Evolutionary conservation across 2,329 filamentous ascomycete genomes (phyloP), one percentile per base, ranked within the genome.

Genomic region (Torrubiellomyces zombiae): DNA sequence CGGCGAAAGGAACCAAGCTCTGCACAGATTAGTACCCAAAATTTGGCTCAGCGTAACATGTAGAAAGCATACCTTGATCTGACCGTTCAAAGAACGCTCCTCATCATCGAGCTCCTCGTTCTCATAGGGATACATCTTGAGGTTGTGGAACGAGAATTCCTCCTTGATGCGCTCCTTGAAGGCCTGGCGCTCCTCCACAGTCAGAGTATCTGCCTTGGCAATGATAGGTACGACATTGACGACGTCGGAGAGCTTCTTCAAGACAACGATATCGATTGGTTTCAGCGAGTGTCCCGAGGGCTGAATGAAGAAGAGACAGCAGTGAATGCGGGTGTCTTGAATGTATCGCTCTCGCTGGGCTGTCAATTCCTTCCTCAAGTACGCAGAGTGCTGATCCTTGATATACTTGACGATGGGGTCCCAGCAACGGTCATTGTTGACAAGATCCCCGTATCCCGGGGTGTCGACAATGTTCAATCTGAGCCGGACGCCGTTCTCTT

Each of bases 391-490:
- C 66, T 98, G 89, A 59, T 98, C 89, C 70, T 98, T 98, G 70
- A 98, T 98, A 62, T 98, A 98, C 67, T 98, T 98, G 67, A 98
- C 86, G 53, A 98, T 98, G 36, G 89, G 89, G 51, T 98, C 89
- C 89, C 89, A 98, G 75, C 89, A 98, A 68, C 89, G 79, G 63
- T 98, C 89, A 58, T 98, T 98, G 72, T 98, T 98, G 58, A 98
- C 89, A 50, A 94, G 73, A 48, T 98, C 89, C 48, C 89, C 89
- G 48, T 98, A 98, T 37, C 89, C 89, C 36, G 89, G 89, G 36
- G 89, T 98, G 53, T 98, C 89, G 47, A 98, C 89, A 48, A 98
- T 98, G 71, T 95, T 98, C 48, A 98, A 67, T 45, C 89, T 73
- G 47, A 98, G 75, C 50, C 89, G 85, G 41, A 98, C 89, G 42